A percentile compares a stretch with the other conserved stretches of the same genome.
Conservation (phyloP, 148 eudicot genomes). For the Cornus controversa region DNA sequence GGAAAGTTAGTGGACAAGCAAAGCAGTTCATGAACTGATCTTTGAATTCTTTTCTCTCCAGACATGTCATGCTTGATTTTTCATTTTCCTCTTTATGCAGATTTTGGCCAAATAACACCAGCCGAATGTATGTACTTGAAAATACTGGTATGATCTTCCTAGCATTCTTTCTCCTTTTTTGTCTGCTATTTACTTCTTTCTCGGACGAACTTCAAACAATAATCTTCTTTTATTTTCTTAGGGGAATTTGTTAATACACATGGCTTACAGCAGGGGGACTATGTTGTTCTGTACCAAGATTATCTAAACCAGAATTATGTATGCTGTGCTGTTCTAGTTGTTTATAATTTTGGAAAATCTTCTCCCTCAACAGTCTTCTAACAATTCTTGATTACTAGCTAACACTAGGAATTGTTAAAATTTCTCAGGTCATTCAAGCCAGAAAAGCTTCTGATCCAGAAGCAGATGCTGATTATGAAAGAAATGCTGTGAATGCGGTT, state of each 20-base stretch:
- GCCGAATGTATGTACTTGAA: slow-evolving; percentile 92
- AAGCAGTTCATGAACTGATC: not conserved
- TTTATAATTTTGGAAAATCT: not conserved
- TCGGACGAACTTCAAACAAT: not conserved
- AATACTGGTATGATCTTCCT: slow-evolving; percentile 54
- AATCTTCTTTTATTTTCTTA: slow-evolving; percentile 17
- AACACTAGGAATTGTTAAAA: not conserved
- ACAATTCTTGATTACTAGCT: not conserved
- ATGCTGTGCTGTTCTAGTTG: not conserved
- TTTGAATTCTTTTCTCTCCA: not conserved
- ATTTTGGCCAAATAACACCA: slow-evolving; percentile 90
- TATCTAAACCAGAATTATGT: slow-evolving; percentile 53
- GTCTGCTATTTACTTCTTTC: too few relatives aligned
- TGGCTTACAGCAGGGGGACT: slow-evolving; percentile 60
- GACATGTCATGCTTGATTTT: not conserved
- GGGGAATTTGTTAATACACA: slow-evolving; percentile 65
- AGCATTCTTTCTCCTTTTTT: not conserved
- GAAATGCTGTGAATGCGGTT: slow-evolving; percentile 20
- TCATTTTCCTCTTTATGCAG: slow-evolving; percentile 33
- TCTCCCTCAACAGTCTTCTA: not conserved
- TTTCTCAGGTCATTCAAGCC: slow-evolving; percentile 57
- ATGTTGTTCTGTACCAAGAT: slow-evolving; percentile 62
- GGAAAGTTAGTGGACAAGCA: not conserved
- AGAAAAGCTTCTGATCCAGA: slow-evolving; percentile 50
- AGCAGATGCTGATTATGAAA: slow-evolving; percentile 15